Conservation (phyloP, 2,329 filamentous ascomycete genomes). For the Thelonectria olida region DNA sequence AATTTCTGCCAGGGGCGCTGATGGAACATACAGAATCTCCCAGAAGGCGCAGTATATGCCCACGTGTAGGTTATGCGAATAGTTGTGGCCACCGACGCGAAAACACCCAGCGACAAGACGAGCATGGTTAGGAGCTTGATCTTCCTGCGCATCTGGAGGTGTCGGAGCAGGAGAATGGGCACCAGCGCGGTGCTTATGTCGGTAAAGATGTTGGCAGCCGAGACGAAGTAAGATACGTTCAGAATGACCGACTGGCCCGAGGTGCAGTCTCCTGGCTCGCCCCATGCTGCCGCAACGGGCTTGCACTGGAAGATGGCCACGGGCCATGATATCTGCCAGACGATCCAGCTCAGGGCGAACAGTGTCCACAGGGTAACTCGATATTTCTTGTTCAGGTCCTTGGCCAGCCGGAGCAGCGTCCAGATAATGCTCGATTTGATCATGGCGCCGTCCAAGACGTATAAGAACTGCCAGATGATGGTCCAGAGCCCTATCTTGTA, state of each 20-base stretch:
- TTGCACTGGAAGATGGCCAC: slow-evolving; percentile 36
- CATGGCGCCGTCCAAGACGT: slow-evolving; percentile 24
- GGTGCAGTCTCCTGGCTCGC: slow-evolving; percentile 24
- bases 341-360: slow-evolving; percentile 24
- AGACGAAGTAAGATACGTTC: slow-evolving; percentile 27
- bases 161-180: slow-evolving; percentile 23
- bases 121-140: slow-evolving; percentile 26
- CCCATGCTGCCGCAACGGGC: slow-evolving; percentile 29
- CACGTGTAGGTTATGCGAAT: slow-evolving; percentile 31
- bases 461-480: slow-evolving; percentile 30
- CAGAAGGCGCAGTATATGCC: slow-evolving; percentile 21
- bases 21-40: slow-evolving; percentile 13
- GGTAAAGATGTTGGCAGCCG: slow-evolving; percentile 28
- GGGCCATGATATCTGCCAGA: slow-evolving; percentile 31
- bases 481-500: slow-evolving; percentile 29
- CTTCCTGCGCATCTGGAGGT: slow-evolving; percentile 24
- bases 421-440: slow-evolving; percentile 31
- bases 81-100: slow-evolving; percentile 30
- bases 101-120: slow-evolving; percentile 22
- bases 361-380: slow-evolving; percentile 9
- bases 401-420: slow-evolving; percentile 27
- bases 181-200: slow-evolving; percentile 24
- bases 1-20: neutral
- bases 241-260: slow-evolving; percentile 26
- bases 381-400: slow-evolving; percentile 20